Evolutionary conservation across 2,329 filamentous ascomycete genomes (phyloP).

Genomic region (Stemphylium beticola): DNA sequence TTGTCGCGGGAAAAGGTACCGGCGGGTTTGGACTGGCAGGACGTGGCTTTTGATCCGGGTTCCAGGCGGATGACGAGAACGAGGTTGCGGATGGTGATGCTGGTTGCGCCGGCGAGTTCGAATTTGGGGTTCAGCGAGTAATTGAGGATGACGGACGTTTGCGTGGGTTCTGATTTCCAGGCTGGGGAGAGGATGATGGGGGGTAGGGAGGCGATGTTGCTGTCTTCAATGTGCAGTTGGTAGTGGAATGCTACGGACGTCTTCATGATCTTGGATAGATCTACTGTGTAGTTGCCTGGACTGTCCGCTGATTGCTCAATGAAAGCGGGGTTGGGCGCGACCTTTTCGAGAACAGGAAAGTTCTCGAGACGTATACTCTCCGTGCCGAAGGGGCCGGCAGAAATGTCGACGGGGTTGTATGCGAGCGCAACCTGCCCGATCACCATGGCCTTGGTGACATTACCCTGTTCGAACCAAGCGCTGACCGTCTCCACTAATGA

Average conservation of each 20-base stretch:
- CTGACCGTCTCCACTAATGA: slow-evolving; percentile 94
- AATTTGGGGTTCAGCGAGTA: slow-evolving; percentile 83
- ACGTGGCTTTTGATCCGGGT: slow-evolving; percentile 63
- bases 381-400: slow-evolving; percentile 49
- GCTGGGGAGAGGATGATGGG: slow-evolving; percentile 75
- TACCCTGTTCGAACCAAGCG: slow-evolving; percentile 78
- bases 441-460: slow-evolving; percentile 73
- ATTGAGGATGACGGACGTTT: slow-evolving; percentile 83
- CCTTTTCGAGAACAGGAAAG: slow-evolving; percentile 84
- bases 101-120: slow-evolving; percentile 44
- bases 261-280: slow-evolving; percentile 72
- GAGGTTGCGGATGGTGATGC: slow-evolving; percentile 74
- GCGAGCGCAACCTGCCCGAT: slow-evolving; percentile 88
- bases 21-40: slow-evolving; percentile 77
- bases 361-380: slow-evolving; percentile 85
- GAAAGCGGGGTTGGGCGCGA: slow-evolving; percentile 92
- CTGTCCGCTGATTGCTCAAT: slow-evolving; percentile 72
- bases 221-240: slow-evolving; percentile 73
- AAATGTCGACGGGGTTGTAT: slow-evolving; percentile 68
- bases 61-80: slow-evolving; percentile 75
- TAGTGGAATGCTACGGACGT: slow-evolving; percentile 91
- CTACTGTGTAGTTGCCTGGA: slow-evolving; percentile 80
- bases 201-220: slow-evolving; percentile 64
- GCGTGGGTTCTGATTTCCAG: slow-evolving; percentile 85
- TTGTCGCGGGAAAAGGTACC: slow-evolving; percentile 82